These are phyloP conservation scores for Capsicum rhomboideum DNA, from an alignment of 257 asterid species.

Conservation along the genomic window DNA sequence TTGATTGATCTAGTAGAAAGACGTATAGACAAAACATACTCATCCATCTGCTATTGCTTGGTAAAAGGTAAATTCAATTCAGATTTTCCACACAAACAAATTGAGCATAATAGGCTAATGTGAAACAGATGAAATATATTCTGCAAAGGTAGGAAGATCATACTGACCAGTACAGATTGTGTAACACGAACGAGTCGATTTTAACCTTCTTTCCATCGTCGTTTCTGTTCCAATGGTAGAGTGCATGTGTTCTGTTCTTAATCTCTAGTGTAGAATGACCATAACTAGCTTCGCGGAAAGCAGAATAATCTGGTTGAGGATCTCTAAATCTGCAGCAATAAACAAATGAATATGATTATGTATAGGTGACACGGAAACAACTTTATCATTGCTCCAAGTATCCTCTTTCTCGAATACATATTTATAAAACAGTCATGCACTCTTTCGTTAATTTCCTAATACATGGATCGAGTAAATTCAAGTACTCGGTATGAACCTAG, in stretches of 20 bases:
- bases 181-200: conserved; percentile 61
- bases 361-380: not conserved
- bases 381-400: not conserved
- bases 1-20: too few relatives aligned
- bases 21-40: too few relatives aligned
- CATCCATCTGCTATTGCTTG: not conserved
- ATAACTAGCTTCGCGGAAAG: conserved; percentile 90
- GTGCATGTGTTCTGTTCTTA: conserved; percentile 72
- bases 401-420: too few relatives aligned
- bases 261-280: conserved; percentile 90
- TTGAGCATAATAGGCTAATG: too few relatives aligned
- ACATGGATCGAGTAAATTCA: not conserved
- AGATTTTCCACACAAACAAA: not conserved
- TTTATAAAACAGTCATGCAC: too few relatives aligned
- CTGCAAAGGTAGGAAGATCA: not conserved
- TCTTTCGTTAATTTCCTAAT: not conserved
- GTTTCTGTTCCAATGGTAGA: conserved; percentile 88
- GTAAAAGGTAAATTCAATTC: not conserved
- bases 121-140: not conserved
- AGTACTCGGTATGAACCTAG: not conserved
- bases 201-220: conserved; percentile 72
- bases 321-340: conserved; percentile 57
- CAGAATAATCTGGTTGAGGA: conserved; percentile 93
- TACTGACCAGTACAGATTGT: conserved; percentile 79
- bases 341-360: not conserved